Evolutionary conservation across 2,329 filamentous ascomycete species (phyloP).

Genomic region (Trichoderma asperellum): DNA sequence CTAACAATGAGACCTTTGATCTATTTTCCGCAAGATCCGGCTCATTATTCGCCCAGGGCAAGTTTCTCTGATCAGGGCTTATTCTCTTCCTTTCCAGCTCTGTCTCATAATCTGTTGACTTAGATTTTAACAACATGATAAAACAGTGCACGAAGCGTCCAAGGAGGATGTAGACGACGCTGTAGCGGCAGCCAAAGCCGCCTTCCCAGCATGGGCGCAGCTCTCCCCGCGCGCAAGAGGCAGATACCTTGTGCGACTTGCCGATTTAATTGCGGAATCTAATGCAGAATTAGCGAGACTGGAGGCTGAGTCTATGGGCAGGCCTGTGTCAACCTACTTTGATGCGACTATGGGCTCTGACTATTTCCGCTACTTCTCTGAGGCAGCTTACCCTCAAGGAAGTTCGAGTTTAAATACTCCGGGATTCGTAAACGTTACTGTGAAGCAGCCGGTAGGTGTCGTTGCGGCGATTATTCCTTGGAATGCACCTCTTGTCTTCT

Average conservation of each 20-base stretch:
- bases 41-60: neutral
- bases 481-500: slow-evolving; percentile 55
- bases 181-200: neutral
- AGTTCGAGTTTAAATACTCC: neutral
- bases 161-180: neutral
- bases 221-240: neutral
- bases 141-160: slow-evolving; percentile 9
- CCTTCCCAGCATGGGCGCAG: neutral
- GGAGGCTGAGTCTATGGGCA: slow-evolving; percentile 5
- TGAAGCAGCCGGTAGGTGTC: slow-evolving; percentile 70
- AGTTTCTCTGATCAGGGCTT: neutral
- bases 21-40: neutral
- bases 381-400: slow-evolving; percentile 5
- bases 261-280: neutral
- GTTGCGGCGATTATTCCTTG: slow-evolving; percentile 70
- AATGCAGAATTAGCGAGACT: neutral
- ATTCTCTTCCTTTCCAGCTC: neutral
- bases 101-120: neutral
- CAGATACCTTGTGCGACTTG: slow-evolving; percentile 3
- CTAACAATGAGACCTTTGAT: slow-evolving; percentile 15
- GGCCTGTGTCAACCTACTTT: neutral
- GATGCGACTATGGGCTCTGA: neutral
- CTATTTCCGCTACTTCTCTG: slow-evolving; percentile 5
- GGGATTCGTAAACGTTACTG: slow-evolving; percentile 28
- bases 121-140: neutral